Base-by-base conservation (phyloP, 2,329 filamentous ascomycete species). In the Aspergillus caelatus region DNA sequence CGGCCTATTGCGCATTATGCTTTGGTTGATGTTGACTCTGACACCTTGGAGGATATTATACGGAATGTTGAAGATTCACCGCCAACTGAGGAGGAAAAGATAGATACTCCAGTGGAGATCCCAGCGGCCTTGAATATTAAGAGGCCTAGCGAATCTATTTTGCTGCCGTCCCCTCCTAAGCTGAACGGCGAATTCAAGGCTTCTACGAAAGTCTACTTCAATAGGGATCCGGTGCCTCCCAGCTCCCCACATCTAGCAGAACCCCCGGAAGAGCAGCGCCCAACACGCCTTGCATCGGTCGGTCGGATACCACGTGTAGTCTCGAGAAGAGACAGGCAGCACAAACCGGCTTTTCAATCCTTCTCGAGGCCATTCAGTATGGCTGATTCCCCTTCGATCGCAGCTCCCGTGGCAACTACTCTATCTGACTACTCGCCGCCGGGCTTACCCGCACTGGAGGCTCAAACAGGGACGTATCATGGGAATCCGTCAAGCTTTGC, bases 261-360 rank as follows among this genome's bases (percentile, higher is more conserved):
- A 41, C 4, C 8, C 23, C n/a, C 36, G 7, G 61, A 75, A 67
- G 61, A 73, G 39, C 77, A 78, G 43, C 80, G 79, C 11, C 86
- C 86, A 11, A 91, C 88, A 72, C 86, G 93, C 61, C 81, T 96
- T 21, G 88, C 89, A 32, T 92, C 94, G 69, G 89, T 97, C 54
- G 94, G 93, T 10, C 88, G 94, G 19, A 97, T 97, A 58, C 94
- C 94, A 10, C 89, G 88, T 70, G 92, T 97, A 4, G 83, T 94
- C 34, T 92, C 88, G 53, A 88, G 85, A 57, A 80, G 82, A 55
- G 84, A 85, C 54, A 85, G 89, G 59, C 82, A 88, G 41, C 86
- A 90, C 65, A 86, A 86, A 55, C 86, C 87, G 1, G 89, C 91
- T 0, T 86, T 91, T 1, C 89, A 88, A 73, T 96, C 92, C 36